These are phyloP conservation scores for Hypoxylon sp. DNA, from an alignment of 2,329 filamentous ascomycete genomes.

Conservation along the genomic window DNA sequence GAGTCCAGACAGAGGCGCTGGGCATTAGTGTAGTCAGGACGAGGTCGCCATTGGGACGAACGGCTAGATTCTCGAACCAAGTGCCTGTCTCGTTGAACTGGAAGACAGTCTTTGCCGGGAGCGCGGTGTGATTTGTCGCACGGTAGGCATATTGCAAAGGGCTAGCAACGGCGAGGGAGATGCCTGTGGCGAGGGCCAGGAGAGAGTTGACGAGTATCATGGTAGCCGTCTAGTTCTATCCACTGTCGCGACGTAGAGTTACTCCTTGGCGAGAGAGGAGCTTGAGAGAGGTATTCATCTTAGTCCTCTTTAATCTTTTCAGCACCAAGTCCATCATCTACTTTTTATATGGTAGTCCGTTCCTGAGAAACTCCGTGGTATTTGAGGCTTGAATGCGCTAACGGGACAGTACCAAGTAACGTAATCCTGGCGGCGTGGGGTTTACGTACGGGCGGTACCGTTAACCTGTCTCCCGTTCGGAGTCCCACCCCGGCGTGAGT, in stretches of 20 bases:
- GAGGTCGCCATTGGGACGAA: slow-evolving; percentile 53
- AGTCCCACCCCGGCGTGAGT: slow-evolving; percentile 8
- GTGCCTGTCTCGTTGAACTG: slow-evolving; percentile 44
- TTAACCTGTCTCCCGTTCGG: neutral
- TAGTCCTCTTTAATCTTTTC: neutral
- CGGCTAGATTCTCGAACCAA: slow-evolving; percentile 56
- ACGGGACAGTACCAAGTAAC: neutral
- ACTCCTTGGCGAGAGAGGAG: neutral
- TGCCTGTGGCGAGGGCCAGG: slow-evolving; percentile 17
- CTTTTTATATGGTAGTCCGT: slow-evolving; percentile 3
- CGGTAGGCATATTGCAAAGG: neutral
- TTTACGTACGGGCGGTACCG: neutral
- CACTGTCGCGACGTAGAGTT: neutral
- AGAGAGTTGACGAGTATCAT: slow-evolving; percentile 22
- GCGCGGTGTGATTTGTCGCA: slow-evolving; percentile 1
- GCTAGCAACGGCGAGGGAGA: slow-evolving; percentile 18
- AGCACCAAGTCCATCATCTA: neutral
- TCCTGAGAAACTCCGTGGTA: slow-evolving; percentile 26
- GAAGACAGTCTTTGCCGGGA: slow-evolving; percentile 43
- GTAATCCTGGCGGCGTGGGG: neutral
- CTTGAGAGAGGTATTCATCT: slow-evolving; percentile 1
- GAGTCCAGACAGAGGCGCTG: slow-evolving; percentile 49
- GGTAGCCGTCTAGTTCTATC: neutral
- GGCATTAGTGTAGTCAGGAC: slow-evolving; percentile 53
- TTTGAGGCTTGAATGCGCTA: neutral